These are phyloP conservation scores for Ascosphaera apis DNA, from an alignment of 2,329 filamentous ascomycete genomes.

Conservation along the genomic window DNA sequence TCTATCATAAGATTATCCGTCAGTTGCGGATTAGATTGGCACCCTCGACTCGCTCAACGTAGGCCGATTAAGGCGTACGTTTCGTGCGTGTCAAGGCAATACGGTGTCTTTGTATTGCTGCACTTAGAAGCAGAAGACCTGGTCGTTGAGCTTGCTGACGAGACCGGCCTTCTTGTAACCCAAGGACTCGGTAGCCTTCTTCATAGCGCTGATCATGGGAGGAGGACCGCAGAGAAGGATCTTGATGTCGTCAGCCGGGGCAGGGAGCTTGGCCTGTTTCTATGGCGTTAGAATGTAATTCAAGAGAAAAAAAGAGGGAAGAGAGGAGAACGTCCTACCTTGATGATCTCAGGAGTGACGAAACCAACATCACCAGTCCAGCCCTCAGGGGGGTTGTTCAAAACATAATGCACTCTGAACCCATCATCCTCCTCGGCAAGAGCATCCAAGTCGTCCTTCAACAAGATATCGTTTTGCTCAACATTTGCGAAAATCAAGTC, in stretches of 20 bases:
- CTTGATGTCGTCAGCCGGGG: slow-evolving; percentile 71
- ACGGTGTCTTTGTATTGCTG: background rate
- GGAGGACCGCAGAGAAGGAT: slow-evolving; percentile 85
- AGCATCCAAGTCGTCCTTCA: slow-evolving; percentile 74
- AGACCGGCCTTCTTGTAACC: slow-evolving; percentile 83
- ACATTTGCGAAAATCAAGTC: slow-evolving; percentile 97
- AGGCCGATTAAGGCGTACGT: too few relatives aligned
- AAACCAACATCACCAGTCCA: slow-evolving; percentile 91
- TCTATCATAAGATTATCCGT: too few relatives aligned
- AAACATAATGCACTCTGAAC: slow-evolving; percentile 79
- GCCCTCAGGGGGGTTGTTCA: slow-evolving; percentile 81
- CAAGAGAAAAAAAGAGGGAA: background rate
- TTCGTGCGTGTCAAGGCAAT: too few relatives aligned
- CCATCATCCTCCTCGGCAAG: slow-evolving; percentile 53
- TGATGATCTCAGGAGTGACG: slow-evolving; percentile 88
- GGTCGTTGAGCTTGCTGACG: slow-evolving; percentile 93
- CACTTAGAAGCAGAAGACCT: slow-evolving; percentile 80
- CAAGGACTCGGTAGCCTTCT: slow-evolving; percentile 77
- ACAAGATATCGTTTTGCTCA: slow-evolving; percentile 70
- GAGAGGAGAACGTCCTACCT: slow-evolving; percentile 27
- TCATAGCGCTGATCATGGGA: slow-evolving; percentile 89
- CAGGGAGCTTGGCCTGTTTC: slow-evolving; percentile 36
- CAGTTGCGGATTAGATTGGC: too few relatives aligned
- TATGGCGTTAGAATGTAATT: slow-evolving; percentile 8
- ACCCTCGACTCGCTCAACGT: too few relatives aligned